Percentiles rank a stretch among this genome's conserved stretches.
Evolutionary conservation across 805 yeast genomes (phyloP).

Genomic region (Kodamaea restingae): DNA sequence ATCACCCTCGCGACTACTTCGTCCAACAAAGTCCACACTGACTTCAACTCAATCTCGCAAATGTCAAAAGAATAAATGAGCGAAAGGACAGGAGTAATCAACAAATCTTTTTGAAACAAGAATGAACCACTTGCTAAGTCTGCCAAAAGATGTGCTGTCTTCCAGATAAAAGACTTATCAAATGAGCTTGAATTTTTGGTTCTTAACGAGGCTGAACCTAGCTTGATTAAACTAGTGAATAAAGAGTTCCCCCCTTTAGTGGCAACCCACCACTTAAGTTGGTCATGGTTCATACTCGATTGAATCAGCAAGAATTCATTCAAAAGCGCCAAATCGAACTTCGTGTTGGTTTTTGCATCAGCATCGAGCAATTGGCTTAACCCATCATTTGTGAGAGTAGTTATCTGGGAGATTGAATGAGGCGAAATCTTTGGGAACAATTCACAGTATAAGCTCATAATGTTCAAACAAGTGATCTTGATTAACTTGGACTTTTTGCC

Average conservation of each 20-base stretch:
- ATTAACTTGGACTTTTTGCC: constrained; percentile 34
- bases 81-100: constrained; percentile 53
- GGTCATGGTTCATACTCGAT: constrained; percentile 43
- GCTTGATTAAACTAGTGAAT: constrained; percentile 61
- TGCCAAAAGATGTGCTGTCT: constrained; percentile 47
- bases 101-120: constrained; percentile 47
- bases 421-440: constrained; percentile 28
- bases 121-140: constrained; percentile 49
- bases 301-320: constrained; percentile 54
- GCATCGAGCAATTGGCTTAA: constrained; percentile 15
- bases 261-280: constrained; percentile 77
- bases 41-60: not conserved
- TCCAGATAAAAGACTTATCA: constrained; percentile 30
- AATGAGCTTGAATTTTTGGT: constrained; percentile 16
- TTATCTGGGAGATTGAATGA: constrained; percentile 14
- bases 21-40: constrained; percentile 64
- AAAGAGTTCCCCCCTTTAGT: constrained; percentile 45
- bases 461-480: constrained; percentile 44
- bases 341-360: constrained; percentile 23
- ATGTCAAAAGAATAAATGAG: constrained; percentile 47
- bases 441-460: constrained; percentile 38
- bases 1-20: constrained; percentile 70
- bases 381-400: constrained; percentile 16
- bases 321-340: constrained; percentile 54
- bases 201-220: constrained; percentile 21